Conservation (phyloP, 139 green algal species). For the Coelastrella sp. region DNA sequence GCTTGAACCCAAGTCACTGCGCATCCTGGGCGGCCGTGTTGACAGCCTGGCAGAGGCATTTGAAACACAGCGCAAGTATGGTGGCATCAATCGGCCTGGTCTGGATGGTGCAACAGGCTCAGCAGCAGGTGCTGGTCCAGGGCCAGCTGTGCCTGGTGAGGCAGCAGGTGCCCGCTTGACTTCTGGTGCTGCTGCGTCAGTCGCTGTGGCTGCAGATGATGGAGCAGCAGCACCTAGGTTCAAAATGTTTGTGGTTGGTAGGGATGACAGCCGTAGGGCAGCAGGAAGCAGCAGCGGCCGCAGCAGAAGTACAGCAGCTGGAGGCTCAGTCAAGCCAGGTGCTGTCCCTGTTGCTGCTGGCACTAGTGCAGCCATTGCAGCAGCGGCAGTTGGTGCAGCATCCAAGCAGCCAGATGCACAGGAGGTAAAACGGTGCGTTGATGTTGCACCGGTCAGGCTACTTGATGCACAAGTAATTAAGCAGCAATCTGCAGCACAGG, state of each 20-base stretch:
- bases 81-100: conserved; percentile 32
- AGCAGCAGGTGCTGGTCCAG: not conserved
- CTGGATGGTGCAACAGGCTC: not conserved
- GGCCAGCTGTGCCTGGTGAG: conserved; percentile 30
- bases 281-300: not conserved
- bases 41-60: conserved; percentile 39
- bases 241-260: conserved; percentile 31
- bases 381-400: not conserved
- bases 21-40: conserved; percentile 40
- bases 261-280: conserved; percentile 17
- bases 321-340: not conserved
- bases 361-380: not conserved
- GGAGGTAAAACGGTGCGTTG: conserved; percentile 10
- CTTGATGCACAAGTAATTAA: not conserved
- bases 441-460: conserved; percentile 32
- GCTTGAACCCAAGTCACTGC: conserved; percentile 17
- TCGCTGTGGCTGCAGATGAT: conserved; percentile 20
- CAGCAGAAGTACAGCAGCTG: not conserved
- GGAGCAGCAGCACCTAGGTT: conserved; percentile 35
- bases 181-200: not conserved
- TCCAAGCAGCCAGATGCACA: not conserved
- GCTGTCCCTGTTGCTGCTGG: conserved; percentile 2
- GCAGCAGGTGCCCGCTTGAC: not conserved
- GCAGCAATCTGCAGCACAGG: conserved; percentile 46
- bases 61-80: conserved; percentile 27